A percentile compares a stretch with the other conserved stretches of the same genome.
phyloP scores from a whole-genome alignment of 371 early-diverging fungal genomes.

The Actinomortierella wolfii region DNA sequence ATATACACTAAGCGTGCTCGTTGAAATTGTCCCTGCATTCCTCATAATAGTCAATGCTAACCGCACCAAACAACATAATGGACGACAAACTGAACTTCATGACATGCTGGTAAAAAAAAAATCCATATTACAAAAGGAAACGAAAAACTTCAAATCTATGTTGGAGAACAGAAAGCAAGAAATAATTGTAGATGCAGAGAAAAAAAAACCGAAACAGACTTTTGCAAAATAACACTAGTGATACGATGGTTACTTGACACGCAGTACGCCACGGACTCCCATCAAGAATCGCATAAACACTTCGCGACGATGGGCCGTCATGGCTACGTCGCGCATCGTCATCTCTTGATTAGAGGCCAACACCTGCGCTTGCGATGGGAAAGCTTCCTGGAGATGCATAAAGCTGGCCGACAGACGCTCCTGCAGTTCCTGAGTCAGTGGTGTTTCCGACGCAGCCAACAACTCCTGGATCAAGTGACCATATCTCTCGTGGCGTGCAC shows the following conservation, averaged over 20 bases:
- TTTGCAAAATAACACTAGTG: background rate
- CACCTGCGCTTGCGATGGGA: constrained; percentile 16
- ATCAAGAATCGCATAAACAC: constrained; percentile 61
- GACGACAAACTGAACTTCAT: no score
- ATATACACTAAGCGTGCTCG: no score
- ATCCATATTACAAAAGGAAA: no score
- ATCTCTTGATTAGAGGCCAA: constrained; percentile 16
- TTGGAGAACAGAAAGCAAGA: background rate
- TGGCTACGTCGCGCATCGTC: constrained; percentile 31
- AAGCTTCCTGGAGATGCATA: constrained; percentile 29
- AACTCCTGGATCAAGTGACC: constrained; percentile 60
- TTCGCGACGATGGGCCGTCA: constrained; percentile 51
- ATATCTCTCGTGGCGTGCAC: constrained; percentile 56
- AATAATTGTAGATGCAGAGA: background rate
- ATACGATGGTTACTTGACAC: constrained; percentile 55
- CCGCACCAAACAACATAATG: no score
- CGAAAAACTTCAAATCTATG: no score
- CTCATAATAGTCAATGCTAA: no score
- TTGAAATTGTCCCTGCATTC: no score
- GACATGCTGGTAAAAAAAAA: no score
- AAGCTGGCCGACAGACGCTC: constrained; percentile 45
- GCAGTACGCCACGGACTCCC: constrained; percentile 70
- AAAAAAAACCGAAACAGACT: background rate
- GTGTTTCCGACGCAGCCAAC: constrained; percentile 51
- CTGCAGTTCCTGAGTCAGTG: constrained; percentile 55